A percentile compares a stretch with the other conserved stretches of the same genome.
phyloP scores from a whole-genome alignment of 177 flowering plant genomes.

The Telopea speciosissima region DNA sequence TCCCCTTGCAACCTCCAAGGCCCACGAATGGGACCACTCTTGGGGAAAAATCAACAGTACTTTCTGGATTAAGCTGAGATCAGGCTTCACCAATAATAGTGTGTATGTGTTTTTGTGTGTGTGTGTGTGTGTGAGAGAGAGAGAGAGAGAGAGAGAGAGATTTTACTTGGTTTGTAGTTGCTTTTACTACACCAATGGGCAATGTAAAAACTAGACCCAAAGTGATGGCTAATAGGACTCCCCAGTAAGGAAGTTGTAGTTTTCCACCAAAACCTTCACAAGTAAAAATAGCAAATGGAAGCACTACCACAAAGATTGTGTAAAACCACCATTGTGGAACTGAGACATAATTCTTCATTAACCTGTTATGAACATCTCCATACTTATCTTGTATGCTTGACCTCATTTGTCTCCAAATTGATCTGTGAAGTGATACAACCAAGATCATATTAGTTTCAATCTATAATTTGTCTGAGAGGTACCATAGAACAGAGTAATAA shows the following conservation, averaged over 20 bases:
- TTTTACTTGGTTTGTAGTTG: slow-evolving; percentile 61
- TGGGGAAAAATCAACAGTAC: no score
- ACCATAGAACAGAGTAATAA: no score
- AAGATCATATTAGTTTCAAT: no score
- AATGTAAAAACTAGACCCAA: slow-evolving; percentile 55
- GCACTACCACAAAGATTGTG: slow-evolving; percentile 20
- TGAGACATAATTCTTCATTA: slow-evolving; percentile 57
- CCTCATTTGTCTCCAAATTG: slow-evolving; percentile 33
- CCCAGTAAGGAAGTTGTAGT: slow-evolving; percentile 88
- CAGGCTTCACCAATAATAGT: no score
- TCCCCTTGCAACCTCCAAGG: no score
- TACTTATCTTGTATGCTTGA: slow-evolving; percentile 13
- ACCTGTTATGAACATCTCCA: slow-evolving; percentile 54
- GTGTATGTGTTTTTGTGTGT: no score
- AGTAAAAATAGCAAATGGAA: slow-evolving; percentile 33
- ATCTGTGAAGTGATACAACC: slow-evolving; percentile 15
- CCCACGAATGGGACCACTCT: no score
- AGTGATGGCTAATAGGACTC: slow-evolving; percentile 45
- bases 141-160: not conserved
- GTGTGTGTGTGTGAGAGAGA: slow-evolving; percentile 2
- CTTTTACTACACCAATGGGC: slow-evolving; percentile 60
- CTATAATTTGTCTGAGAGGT: no score
- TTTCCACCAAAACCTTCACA: slow-evolving; percentile 52
- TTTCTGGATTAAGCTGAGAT: no score
- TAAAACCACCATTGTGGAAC: slow-evolving; percentile 82